Percentiles rank a stretch among this genome's conserved stretches.
Evolutionary conservation across 2,329 filamentous ascomycete species (phyloP).

Genomic region (Exophiala alcalophila): DNA sequence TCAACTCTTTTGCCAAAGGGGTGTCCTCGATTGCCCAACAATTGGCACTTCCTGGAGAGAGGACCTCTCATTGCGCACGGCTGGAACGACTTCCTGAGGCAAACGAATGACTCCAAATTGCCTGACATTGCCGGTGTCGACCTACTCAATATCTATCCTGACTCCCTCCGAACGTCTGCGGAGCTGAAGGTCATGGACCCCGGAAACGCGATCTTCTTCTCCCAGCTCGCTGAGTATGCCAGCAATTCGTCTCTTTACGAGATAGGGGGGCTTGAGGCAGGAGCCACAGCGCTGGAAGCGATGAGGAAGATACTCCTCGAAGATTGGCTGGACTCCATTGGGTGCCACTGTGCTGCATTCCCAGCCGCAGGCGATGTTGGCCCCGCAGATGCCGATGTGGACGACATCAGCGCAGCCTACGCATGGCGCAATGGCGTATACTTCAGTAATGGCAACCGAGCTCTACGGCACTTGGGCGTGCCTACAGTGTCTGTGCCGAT

Average conservation of each 20-base stretch:
- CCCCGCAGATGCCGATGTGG: constrained; percentile 45
- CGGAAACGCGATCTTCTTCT: too few relatives aligned
- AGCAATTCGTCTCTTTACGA: too few relatives aligned
- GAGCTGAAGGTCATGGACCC: too few relatives aligned
- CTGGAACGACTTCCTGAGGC: constrained; percentile 53
- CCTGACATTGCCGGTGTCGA: too few relatives aligned
- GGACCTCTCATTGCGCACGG: constrained; percentile 50
- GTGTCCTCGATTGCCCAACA: constrained; percentile 42
- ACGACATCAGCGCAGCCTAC: constrained; percentile 32
- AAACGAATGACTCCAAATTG: too few relatives aligned
- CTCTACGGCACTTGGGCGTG: constrained; percentile 32
- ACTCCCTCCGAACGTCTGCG: too few relatives aligned
- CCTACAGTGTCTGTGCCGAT: constrained; percentile 33
- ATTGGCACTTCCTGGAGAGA: constrained; percentile 50
- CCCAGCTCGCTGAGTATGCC: too few relatives aligned
- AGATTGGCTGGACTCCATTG: constrained; percentile 44
- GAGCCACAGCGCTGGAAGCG: too few relatives aligned
- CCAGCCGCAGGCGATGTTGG: constrained; percentile 53
- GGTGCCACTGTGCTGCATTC: constrained; percentile 46
- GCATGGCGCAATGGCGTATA: constrained; percentile 49
- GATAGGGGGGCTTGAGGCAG: too few relatives aligned
- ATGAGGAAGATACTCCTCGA: constrained; percentile 34
- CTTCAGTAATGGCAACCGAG: constrained; percentile 50
- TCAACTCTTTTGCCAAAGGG: too few relatives aligned
- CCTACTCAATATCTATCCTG: too few relatives aligned